Evolutionary conservation across 768 basidiomycete species (phyloP).

Genomic region (Tulasnella calospora): DNA sequence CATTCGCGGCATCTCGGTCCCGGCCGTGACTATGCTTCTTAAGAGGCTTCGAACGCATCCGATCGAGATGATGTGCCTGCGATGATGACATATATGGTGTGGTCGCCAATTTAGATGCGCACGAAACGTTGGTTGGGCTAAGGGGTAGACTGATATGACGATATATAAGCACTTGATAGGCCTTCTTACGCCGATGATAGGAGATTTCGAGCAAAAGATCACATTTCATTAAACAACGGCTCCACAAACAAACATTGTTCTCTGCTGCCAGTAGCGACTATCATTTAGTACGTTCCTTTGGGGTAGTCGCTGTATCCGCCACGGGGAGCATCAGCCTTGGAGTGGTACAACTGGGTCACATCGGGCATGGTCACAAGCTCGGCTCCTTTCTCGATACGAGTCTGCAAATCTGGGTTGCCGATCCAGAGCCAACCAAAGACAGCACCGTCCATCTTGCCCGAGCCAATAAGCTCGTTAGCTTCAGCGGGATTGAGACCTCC

Average conservation of each 20-base stretch:
- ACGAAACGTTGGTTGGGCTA: no score
- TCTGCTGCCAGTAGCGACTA: background rate
- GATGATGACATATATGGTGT: no score
- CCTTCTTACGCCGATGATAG: background rate
- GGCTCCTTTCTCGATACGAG: slow-evolving; percentile 2
- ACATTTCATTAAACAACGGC: background rate
- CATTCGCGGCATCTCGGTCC: no score
- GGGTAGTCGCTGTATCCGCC: background rate
- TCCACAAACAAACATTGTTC: background rate
- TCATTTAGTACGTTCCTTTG: background rate
- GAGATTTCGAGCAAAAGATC: background rate
- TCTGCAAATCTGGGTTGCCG: slow-evolving; percentile 1
- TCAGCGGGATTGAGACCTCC: background rate
- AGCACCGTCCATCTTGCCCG: background rate
- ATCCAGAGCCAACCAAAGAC: slow-evolving; percentile 4
- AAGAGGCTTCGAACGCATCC: no score
- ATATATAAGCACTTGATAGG: background rate
- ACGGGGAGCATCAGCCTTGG: background rate
- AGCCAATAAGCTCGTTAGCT: background rate
- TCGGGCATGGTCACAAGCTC: background rate
- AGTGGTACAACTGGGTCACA: background rate
- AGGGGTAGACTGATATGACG: no score
- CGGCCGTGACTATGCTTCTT: no score
- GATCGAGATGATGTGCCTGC: no score
- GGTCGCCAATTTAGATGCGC: no score